Evolutionary conservation across 1,139 yeast genomes (phyloP).

Genomic region (Hemisphaericaspora xylanilytica): DNA sequence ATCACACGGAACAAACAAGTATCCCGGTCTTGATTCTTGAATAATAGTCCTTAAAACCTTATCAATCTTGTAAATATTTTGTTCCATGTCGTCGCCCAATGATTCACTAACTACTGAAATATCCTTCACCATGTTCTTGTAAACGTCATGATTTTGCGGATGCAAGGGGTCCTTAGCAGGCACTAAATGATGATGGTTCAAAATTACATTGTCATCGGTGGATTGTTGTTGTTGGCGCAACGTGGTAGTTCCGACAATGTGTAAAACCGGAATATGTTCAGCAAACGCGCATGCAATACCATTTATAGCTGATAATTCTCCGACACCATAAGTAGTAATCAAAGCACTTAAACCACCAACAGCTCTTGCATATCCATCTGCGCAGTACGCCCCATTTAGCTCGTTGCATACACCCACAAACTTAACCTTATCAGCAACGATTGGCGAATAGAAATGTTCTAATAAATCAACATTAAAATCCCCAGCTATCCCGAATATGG

Average conservation of each 20-base stretch:
- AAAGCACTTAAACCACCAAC: conserved; percentile 44
- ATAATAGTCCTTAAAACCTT: conserved; percentile 56
- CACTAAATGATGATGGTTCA: conserved; percentile 66
- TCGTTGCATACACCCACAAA: conserved; percentile 38
- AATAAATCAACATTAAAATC: conserved; percentile 39
- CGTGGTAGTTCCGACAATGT: conserved; percentile 74
- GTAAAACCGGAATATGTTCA: conserved; percentile 75
- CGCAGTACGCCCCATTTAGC: conserved; percentile 61
- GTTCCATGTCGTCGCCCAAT: conserved; percentile 50
- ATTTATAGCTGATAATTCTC: conserved; percentile 81
- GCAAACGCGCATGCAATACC: conserved; percentile 83
- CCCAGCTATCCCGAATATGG: conserved; percentile 44
- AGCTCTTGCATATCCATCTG: conserved; percentile 72
- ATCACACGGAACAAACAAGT: conserved; percentile 71
- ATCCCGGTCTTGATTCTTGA: conserved; percentile 71
- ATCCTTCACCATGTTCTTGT: conserved; percentile 58
- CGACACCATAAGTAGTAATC: conserved; percentile 77
- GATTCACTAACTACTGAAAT: conserved; percentile 60
- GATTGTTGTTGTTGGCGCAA: conserved; percentile 28
- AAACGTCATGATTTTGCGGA: conserved; percentile 58
- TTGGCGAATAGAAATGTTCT: conserved; percentile 33
- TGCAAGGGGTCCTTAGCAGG: conserved; percentile 50
- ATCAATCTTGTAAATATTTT: conserved; percentile 51
- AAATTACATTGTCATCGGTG: conserved; percentile 16
- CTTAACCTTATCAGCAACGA: conserved; percentile 20